Evolutionary conservation across 768 basidiomycete genomes (phyloP).

Genomic region (Leccinum incarnatum): DNA sequence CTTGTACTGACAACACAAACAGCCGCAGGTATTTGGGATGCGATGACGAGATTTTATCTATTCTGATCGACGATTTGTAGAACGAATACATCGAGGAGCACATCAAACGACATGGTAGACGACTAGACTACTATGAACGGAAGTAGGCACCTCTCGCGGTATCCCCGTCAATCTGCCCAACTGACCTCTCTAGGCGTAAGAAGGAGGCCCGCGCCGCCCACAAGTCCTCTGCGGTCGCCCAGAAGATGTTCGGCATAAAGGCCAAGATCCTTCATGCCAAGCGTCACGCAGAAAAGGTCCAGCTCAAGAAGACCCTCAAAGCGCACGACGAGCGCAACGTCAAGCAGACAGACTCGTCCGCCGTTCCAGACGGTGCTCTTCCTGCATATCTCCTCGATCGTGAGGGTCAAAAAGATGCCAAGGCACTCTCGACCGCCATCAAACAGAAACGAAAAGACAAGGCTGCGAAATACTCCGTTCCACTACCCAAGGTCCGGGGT

Average conservation of each 20-base stretch:
- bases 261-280: slow-evolving; percentile 97
- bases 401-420: slow-evolving; percentile 97
- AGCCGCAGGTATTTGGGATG: slow-evolving; percentile 61
- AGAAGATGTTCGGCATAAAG: slow-evolving; percentile 94
- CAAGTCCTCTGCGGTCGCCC: slow-evolving; percentile 76
- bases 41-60: neutral
- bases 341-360: slow-evolving; percentile 85
- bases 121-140: slow-evolving; percentile 93
- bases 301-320: slow-evolving; percentile 99
- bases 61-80: slow-evolving; percentile 39
- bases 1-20: slow-evolving; percentile 16
- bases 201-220: slow-evolving; percentile 77
- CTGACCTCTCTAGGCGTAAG: slow-evolving; percentile 58
- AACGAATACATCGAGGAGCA: slow-evolving; percentile 99
- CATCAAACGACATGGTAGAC: slow-evolving; percentile 93
- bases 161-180: neutral
- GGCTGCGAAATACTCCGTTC: slow-evolving; percentile 97
- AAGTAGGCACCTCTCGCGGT: slow-evolving; percentile 54
- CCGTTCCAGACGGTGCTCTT: slow-evolving; percentile 85
- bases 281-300: slow-evolving; percentile 96
- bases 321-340: slow-evolving; percentile 98
- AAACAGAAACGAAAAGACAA: slow-evolving; percentile 99
- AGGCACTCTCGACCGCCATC: slow-evolving; percentile 91
- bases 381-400: slow-evolving; percentile 96
- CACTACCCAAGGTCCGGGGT: slow-evolving; percentile 93